Evolutionary conservation across 345 rosid genomes (phyloP), one percentile per base, ranked within the genome.

Genomic region (Pugionium dolabratum): DNA sequence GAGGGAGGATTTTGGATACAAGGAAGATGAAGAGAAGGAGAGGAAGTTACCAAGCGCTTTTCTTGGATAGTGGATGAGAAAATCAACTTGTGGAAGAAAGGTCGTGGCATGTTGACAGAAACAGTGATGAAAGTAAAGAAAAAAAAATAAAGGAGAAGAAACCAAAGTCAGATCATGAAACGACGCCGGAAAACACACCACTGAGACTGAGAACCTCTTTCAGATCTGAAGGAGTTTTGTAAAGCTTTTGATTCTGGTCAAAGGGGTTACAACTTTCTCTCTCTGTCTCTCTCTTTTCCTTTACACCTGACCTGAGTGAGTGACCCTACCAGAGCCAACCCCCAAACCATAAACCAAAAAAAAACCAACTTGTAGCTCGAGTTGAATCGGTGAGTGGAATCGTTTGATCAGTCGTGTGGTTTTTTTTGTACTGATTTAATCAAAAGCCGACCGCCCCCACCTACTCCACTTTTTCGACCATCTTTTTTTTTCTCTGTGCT

Each of bases 71-170:
- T 79, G 57, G 82, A 77, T 61, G 86, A 61, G 75, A 85, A 81
- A 59, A 91, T 82, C 71, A 81, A 72, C 85, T 82, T 91, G 75
- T 87, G 83, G 66, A 91, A 91, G 79, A 72, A 81, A 74, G 96
- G 96, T 69, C 85, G 84, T 45, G 88, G 90, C 96, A 89, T 66
- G 76, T 64, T 74, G 52, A 70, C 53, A 57, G 6, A 8, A 66
- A 74, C 73, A 54, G 77, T 67, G 69, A 47, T 4, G 37, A n/a
- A 72, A 61, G 51, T 52, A 7, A 51, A 45, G 11, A 49, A 3
- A 26, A 25, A 4, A n/a, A 26, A 11, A 72, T 43, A 37, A 54
- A 26, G 36, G 7, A 30, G 61, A 59, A 59, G 54, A 66, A 72
- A 66, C 27, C 64, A 3, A 52, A 54, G 69, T 81, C 80, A 84